Conservation (phyloP, 148 eudicot genomes). For the Pouteria glomerata region DNA sequence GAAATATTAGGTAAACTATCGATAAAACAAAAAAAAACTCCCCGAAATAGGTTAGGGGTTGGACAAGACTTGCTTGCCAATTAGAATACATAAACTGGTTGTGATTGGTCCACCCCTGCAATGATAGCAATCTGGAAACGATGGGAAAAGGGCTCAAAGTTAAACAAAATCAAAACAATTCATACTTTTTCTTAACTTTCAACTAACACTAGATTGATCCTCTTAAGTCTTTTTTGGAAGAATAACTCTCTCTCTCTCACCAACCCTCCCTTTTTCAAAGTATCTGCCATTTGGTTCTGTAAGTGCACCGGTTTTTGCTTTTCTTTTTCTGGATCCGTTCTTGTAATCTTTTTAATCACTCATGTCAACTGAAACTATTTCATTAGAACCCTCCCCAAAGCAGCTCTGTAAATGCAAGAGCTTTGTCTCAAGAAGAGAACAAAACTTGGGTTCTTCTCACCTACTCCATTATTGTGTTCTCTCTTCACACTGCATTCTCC, state of each 20-base stretch:
- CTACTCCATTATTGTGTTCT: slow-evolving; percentile 12
- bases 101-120: background rate
- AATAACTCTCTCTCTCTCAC: slow-evolving; percentile 17
- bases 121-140: background rate
- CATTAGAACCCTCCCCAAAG: slow-evolving; percentile 6
- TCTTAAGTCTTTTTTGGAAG: background rate
- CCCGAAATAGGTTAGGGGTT: no score
- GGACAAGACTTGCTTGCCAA: no score
- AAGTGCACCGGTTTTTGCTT: slow-evolving; percentile 1
- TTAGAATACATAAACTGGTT: no score
- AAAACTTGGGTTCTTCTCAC: slow-evolving; percentile 8
- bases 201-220: background rate
- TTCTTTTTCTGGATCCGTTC: slow-evolving; percentile 5
- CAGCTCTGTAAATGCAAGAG: slow-evolving; percentile 15
- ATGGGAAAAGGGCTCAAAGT: background rate
- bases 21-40: no score
- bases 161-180: background rate
- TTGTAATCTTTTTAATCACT: slow-evolving; percentile 11
- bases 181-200: slow-evolving; percentile 6
- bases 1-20: no score
- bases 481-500: slow-evolving; percentile 10
- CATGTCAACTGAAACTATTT: slow-evolving; percentile 22
- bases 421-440: slow-evolving; percentile 21
- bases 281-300: background rate
- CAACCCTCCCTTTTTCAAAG: slow-evolving; percentile 1